Evolutionary conservation across 352 stramenopile genomes (phyloP).

Genomic region (Globisporangium irregulare): DNA sequence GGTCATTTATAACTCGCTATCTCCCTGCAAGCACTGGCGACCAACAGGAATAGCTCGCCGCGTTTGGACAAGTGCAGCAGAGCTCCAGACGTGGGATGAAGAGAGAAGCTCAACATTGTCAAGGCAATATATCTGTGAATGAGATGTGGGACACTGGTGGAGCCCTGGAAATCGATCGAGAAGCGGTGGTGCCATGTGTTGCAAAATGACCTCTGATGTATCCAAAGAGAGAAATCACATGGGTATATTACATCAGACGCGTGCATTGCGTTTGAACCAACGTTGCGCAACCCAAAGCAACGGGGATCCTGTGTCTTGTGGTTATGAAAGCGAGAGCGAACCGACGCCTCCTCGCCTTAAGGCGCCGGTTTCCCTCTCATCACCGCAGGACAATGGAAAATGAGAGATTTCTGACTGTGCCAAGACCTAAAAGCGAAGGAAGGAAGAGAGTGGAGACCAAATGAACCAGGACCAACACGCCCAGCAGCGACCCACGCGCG

Average conservation of each 20-base stretch:
- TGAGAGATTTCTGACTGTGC: not conserved
- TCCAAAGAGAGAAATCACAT: not conserved
- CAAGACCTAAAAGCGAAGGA: not conserved
- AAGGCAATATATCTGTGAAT: not conserved
- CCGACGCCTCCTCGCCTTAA: not conserved
- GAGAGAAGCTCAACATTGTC: not conserved
- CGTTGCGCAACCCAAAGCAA: not conserved
- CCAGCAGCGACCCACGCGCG: not conserved
- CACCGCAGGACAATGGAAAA: not conserved
- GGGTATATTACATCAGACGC: not conserved
- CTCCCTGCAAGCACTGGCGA: not conserved
- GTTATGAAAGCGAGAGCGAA: not conserved
- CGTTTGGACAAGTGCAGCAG: not conserved
- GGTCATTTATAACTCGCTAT: not conserved
- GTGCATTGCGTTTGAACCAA: not conserved
- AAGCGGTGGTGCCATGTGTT: not conserved
- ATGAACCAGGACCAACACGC: not conserved
- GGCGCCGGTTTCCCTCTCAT: not conserved
- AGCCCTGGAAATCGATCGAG: not conserved
- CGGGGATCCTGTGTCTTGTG: not conserved
- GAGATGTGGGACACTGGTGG: not conserved
- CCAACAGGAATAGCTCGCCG: not conserved
- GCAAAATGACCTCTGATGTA: not conserved
- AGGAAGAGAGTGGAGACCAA: not conserved
- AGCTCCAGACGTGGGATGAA: not conserved